Base-by-base conservation (phyloP, 164 flowering plant genomes). In the Echeveria elegans region DNA sequence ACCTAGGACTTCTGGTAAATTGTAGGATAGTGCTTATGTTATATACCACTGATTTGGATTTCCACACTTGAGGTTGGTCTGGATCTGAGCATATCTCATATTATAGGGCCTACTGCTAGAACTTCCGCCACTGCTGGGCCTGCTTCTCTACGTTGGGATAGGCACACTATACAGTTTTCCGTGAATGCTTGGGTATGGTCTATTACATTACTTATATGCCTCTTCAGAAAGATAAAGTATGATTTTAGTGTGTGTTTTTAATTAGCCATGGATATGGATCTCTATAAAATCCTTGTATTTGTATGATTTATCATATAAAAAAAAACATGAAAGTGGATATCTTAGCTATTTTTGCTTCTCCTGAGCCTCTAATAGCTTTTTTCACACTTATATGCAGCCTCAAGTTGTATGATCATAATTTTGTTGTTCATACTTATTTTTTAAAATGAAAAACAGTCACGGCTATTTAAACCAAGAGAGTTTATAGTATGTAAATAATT, bases 101-200 rank as follows among this genome's bases (percentile, higher is more conserved):
- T 1, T 81, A 68, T 73, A 90, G 98, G 91, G 0, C 75, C 97
- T 31, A 73, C 75, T 59, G 66, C 83, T 47, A 82, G 88, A 80
- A 76, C 86, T 62, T 75, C 92, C 12, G 63, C 88, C 47, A 45
- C 83, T 40, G 66, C 86, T 65, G 77, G 78, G 66, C 64, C 83
- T 23, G 75, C 84, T 68, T 74, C 95, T 65, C 45, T 85, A 68
- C 96, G 89, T 19, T 86, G 90, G 98, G 92, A 95, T 75, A 77
- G 85, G 32, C 85, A 84, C 65, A 92, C 99, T 36, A 85, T 92
- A 72, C 97, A 86, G 37, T 95, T 95, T 77, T 88, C 98, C 69
- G 80, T 88, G 69, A 88, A 87, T 88, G 97, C 97, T 70, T 95
- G 99, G 99, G 99, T 95, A 87, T 48, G 61, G 61, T 29, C 31